Evolutionary conservation across 2,329 filamentous ascomycete genomes (phyloP).

Genomic region (Ascochyta lentis): DNA sequence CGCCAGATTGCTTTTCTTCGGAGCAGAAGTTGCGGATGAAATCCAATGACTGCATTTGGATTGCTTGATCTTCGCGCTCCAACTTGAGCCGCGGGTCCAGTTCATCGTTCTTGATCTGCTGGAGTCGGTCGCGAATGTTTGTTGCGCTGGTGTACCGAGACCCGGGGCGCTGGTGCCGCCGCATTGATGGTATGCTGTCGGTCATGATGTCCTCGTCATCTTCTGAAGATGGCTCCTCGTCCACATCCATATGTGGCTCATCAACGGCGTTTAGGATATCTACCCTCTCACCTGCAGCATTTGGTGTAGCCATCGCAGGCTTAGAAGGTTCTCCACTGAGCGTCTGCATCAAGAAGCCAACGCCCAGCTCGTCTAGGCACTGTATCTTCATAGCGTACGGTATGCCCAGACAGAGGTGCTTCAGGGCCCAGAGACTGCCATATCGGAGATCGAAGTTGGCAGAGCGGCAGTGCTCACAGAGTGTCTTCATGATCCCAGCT

Average conservation of each 20-base stretch:
- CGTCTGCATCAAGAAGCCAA: slow-evolving; percentile 80
- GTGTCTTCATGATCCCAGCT: slow-evolving; percentile 73
- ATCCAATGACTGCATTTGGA: slow-evolving; percentile 90
- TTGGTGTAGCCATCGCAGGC: slow-evolving; percentile 61
- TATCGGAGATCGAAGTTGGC: slow-evolving; percentile 78
- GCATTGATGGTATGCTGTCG: slow-evolving; percentile 52
- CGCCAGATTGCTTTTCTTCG: slow-evolving; percentile 60
- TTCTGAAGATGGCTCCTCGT: slow-evolving; percentile 48
- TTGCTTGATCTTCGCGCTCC: slow-evolving; percentile 77
- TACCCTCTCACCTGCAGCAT: slow-evolving; percentile 66
- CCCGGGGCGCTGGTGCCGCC: slow-evolving; percentile 44
- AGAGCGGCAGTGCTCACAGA: slow-evolving; percentile 86
- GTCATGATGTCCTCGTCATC: slow-evolving; percentile 57
- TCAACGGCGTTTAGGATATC: slow-evolving; percentile 63
- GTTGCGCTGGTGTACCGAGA: slow-evolving; percentile 46
- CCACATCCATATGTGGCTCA: slow-evolving; percentile 51
- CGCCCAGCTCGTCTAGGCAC: slow-evolving; percentile 77
- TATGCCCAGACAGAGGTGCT: slow-evolving; percentile 81
- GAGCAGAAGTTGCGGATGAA: slow-evolving; percentile 90
- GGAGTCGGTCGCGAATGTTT: slow-evolving; percentile 50
- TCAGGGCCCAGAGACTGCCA: slow-evolving; percentile 91
- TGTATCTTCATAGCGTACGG: slow-evolving; percentile 75
- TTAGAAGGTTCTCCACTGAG: slow-evolving; percentile 66
- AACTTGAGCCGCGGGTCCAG: slow-evolving; percentile 71
- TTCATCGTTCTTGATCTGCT: slow-evolving; percentile 66